Evolutionary conservation across 2,329 filamentous ascomycete species (phyloP), one percentile per base, ranked within the genome.

Genomic region (Fusarium sp.): DNA sequence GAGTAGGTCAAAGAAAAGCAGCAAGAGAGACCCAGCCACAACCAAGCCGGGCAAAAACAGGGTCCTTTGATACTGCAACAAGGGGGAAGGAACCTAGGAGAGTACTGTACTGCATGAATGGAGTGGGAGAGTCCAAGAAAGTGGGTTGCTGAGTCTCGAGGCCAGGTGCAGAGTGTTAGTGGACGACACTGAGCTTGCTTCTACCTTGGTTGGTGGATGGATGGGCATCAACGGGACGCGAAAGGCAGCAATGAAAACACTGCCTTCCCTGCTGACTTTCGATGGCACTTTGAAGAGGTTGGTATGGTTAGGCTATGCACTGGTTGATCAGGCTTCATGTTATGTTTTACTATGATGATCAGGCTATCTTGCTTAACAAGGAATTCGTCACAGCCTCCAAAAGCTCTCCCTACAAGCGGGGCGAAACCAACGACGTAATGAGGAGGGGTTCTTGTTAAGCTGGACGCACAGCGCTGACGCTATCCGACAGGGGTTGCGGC

Each of bases 381-480:
- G 20, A 25, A 21, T 18, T 48, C 21, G 17, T 54, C 20, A 14
- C 23, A 21, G 46, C 23, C 27, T 40, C 35, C 23, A 48, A 54
- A 29, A 18, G 41, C 36, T 50, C 37, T 36, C 36, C 37, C 37
- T 36, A 60, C 46, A 59, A 52, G 60, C 42, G 60, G 60, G 58
- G 60, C 60, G 51, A 61, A 43, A 58, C 47, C 53, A 72, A 73
- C 70, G 70, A 72, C 70, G 70, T 72, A 72, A 72, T 72, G 49
- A 51, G 51, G 70, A 72, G 66, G 66, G 66, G 66, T 67, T 66
- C 39, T 55, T 36, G 35, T 50, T 39, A 54, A 64, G 49, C 58
- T 57, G 62, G 50, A 59, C 36, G 36, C 56, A 71, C 49, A 58
- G 53, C 66, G 55, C 63, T 70, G 70, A 72, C 70, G 66, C 68